Base-by-base conservation (phyloP, 306 rosid species). In the Glycine soja region DNA sequence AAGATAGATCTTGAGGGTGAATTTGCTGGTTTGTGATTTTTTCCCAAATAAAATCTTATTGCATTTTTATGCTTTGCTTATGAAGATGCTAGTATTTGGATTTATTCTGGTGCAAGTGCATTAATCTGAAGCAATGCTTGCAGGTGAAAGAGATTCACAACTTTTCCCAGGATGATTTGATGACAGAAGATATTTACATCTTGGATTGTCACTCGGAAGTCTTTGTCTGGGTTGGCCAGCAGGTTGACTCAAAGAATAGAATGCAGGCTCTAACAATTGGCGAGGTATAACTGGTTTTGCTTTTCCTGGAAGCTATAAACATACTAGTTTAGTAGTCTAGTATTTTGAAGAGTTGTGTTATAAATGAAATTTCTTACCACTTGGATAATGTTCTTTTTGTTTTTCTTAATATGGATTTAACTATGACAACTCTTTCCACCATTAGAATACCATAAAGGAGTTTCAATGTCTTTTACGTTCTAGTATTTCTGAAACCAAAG, bases 161-260 rank as follows among this genome's bases (percentile, higher is more conserved):
- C 87, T 96, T 96, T 83, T 87, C 91, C 84, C 99, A 96, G 86
- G 99, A 96, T 46, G 99, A 96, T 90, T 88, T 96, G 88, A 96
- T 93, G 99, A 93, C 99, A 57, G 99, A 96, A 89, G 99, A 96
- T 72, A 87, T 90, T 66, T 92, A 86, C 85, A 81, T 96, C 82
- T 81, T 96, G 88, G 94, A 96, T 87, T 88, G 92, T 83, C 93
- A 93, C 85, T 85, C 92, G 5, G 93, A 92, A 75, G 90, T 92
- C 86, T 90, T 88, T 83, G 94, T 96, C 77, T 93, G 99, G 99
- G 92, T 96, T 53, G 99, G 99, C 80, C 97, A 93, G 85, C 91
- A 89, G 87, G 86, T 92, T 71, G 90, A 92, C 70, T 85, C 89
- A 79, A 93, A 90, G 79, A 88, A 72, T 81, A 92, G 85, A 89